Base-by-base conservation (phyloP, 345 rosid species). In the Gynandropsis gynandra region DNA sequence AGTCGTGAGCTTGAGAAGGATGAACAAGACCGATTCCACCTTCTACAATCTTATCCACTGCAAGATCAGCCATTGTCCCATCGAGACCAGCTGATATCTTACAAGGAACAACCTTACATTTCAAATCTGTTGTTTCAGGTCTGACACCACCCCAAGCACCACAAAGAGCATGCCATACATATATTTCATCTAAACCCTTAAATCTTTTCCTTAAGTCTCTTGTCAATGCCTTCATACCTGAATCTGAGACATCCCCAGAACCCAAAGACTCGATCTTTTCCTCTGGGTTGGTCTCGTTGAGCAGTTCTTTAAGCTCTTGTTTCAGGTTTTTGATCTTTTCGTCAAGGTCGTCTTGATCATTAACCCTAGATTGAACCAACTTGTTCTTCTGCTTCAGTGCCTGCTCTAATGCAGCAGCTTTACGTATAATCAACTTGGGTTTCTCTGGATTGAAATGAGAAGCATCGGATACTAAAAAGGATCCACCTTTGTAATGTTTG, bases 91-190 rank as follows among this genome's bases (percentile, higher is more conserved):
- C 68, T 20, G 95, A 85, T 17, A 76, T 14, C 10, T 74, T 64
- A 44, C 72, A 59, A 19, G 67, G 72, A 33, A 58, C 18, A 37
- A 80, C 32, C 66, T 76, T 81, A 9, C 83, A 50, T 7, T 81
- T 45, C 33, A 89, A 64, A 65, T 70, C 72, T 19, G 76, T 65
- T 5, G 75, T 31, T 14, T 73, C 84, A 4, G 93, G 86, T 47
- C 82, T 75, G 21, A 89, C 85, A 59, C 97, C 95, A 52, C 77
- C 86, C 97, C 97, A 89, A n/a, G 85, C 89, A 38, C 97, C 97
- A 52, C 93, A 83, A 0, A 89, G 2, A 2, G 29, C 2, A 24
- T 24, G 29, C 29, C 29, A 24, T 5, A 24, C 29, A 45, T 79
- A 80, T 20, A 82, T 78, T 34, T 83, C 89, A 62, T 85, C 87